Evolutionary conservation across 805 yeast species (phyloP).

Genomic region (Zygotorulaspora chibaensis): DNA sequence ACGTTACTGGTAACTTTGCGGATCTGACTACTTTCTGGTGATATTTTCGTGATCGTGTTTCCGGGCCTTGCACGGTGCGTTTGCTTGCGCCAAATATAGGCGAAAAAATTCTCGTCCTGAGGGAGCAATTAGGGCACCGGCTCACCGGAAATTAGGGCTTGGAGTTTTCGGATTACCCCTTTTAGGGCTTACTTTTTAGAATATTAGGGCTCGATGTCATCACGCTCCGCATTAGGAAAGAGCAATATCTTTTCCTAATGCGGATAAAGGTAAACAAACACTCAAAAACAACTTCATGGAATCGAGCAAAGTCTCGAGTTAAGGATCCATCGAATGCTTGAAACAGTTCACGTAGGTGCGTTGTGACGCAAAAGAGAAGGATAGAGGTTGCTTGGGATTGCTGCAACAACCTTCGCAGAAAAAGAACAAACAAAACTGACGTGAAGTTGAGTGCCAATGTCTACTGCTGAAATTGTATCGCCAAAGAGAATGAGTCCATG

Average conservation of each 20-base stretch:
- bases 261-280: constrained; percentile 7
- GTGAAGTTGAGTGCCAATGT: background rate
- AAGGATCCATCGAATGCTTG: too few relatives aligned
- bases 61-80: background rate
- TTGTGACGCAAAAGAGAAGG: background rate
- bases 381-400: background rate
- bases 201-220: background rate
- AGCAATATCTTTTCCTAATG: constrained; percentile 4
- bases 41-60: background rate
- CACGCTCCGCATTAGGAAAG: background rate
- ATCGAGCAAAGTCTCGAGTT: too few relatives aligned
- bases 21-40: background rate
- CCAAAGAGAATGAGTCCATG: background rate
- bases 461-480: constrained; percentile 1
- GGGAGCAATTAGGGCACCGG: background rate
- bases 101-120: background rate
- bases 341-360: too few relatives aligned
- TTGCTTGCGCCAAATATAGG: background rate
- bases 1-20: too few relatives aligned
- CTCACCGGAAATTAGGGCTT: background rate
- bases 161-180: background rate
- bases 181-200: background rate
- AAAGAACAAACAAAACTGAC: too few relatives aligned
- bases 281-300: background rate
- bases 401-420: too few relatives aligned